These are phyloP conservation scores for Poronia punctata DNA, from an alignment of 495 filamentous ascomycete genomes.

Conservation along the genomic window DNA sequence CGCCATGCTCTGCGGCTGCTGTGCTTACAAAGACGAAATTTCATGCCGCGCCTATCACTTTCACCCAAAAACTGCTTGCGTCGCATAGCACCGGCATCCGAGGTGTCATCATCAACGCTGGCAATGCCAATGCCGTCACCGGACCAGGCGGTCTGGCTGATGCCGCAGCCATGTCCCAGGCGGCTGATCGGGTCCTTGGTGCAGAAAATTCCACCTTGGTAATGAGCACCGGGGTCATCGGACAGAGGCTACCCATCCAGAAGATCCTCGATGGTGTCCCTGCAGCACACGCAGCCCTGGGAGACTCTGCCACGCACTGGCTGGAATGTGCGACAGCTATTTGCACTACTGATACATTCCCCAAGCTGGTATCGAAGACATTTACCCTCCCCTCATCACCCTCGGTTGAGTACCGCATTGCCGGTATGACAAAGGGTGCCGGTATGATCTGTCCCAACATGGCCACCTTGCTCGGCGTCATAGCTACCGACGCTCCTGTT, in stretches of 20 bases:
- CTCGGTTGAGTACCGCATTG: conserved; percentile 67
- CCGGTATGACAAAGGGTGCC: conserved; percentile 95
- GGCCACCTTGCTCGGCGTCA: conserved; percentile 89
- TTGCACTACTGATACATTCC: conserved; percentile 98
- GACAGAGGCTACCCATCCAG: conserved; percentile 86
- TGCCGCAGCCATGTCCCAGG: conserved; percentile 72
- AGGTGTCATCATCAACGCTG: conserved; percentile 87
- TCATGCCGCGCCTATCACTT: conserved; percentile 88
- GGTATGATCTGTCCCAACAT: conserved; percentile 99
- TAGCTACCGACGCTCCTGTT: conserved; percentile 89
- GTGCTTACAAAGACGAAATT: conserved; percentile 99
- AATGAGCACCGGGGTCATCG: conserved; percentile 98
- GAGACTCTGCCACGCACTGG: conserved; percentile 76
- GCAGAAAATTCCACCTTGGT: conserved; percentile 68
- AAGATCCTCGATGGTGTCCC: conserved; percentile 85
- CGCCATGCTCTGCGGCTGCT: conserved; percentile 83
- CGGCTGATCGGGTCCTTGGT: conserved; percentile 65
- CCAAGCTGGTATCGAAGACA: conserved; percentile 79
- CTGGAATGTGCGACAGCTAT: conserved; percentile 82
- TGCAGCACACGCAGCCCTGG: conserved; percentile 59
- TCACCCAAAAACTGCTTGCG: conserved; percentile 65
- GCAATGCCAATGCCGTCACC: conserved; percentile 96
- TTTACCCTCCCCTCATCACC: conserved; percentile 84
- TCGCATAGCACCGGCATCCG: conserved; percentile 64
- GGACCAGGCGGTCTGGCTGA: conserved; percentile 87